Base-by-base conservation (phyloP, 2,329 filamentous ascomycete species). In the Ceratocystis lukuohia region DNA sequence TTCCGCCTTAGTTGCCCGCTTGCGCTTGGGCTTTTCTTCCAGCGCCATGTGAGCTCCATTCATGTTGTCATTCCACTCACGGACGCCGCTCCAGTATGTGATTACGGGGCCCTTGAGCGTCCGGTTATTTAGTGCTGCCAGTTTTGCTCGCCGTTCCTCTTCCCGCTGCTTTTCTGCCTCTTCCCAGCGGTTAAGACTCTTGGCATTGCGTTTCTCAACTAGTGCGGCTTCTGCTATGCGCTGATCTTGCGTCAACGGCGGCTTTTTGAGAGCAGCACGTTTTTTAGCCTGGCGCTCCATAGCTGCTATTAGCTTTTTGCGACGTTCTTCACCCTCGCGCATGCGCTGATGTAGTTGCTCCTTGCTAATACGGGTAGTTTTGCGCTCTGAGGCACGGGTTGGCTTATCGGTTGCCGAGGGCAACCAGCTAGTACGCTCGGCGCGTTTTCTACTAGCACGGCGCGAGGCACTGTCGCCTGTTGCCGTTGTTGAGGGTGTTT, bases 161-260 rank as follows among this genome's bases (percentile, higher is more conserved):
- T 92, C 88, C 67, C 93, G 85, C 74, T 88, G 86, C 76, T 91
- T 91, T 77, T 99, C 94, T 5, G 91, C 89, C 74, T 91, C 88
- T 75, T 97, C 92, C 92, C 93, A 97, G 66, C 90, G 83, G 73
- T 93, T 96, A 72, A 96, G 77, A 75, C 88, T 97, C 80, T 90
- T 95, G 71, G 88, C 84, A 75, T 99, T 96, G 71, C 87, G 81
- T 75, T 88, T 88, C 76, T 97, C 94, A 5, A 95, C 87, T 64
- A 86, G 78, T 20, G 87, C 89, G 1, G 92, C 92, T 75, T 96
- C 90, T 33, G 84, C 86, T 33, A 96, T 80, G 46, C 91, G 84
- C 74, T 97, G 87, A 57, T 84, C 90, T 75, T 96, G 93, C 5
- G 91, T 96, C 84, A 96, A 85, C 33, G 88, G 82, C 67, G 88